Base-by-base conservation (phyloP, 108 stramenopile genomes). In the Bacterosira constricta region DNA sequence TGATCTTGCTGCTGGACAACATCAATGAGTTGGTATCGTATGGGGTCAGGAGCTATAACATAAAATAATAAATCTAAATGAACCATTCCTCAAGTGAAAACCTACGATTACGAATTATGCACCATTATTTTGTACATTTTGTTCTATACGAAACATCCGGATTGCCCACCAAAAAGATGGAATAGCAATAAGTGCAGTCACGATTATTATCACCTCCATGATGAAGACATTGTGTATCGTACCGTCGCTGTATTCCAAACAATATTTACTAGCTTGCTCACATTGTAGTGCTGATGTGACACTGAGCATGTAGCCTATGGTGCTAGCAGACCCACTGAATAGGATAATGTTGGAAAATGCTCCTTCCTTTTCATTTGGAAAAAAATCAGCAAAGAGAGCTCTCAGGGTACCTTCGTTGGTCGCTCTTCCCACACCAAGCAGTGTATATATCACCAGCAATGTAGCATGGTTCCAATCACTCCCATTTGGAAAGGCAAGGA, bases 281-380 rank as follows among this genome's bases (percentile, higher is more conserved):
- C 87, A 83, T 26, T 27, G 21, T 12, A 89, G 55, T 6, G 47
- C 47, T 38, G 82, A 79, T 23, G 85, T 79, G 32, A 41, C 75
- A 29, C 52, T 74, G 34, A 86, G 45, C 61, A 85, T 51, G 68
- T 85, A 94, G 8, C 89, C 94, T 27, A 95, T 31, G 1, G 88
- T 79, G 65, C 83, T 82, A 12, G 85, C 78, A n/a, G 87, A 29
- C 11, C 94, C 94, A 66, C 84, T 95, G 63, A 88, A 90, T 15
- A 91, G 67, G 61, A 95, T 90, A 30, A 95, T 90, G 66, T 91
- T 91, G 44, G 83, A 90, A 81, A 91, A 95, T 21, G 90, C 91
- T 4, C 88, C 90, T 47, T 88, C 89, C 52, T 84, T 87, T 49
- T 94, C 89, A 26, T 85, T 56, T 20, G 71, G 59, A 56, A 95